Percentiles rank a stretch among this genome's conserved stretches.
Evolutionary conservation across 2,329 filamentous ascomycete genomes (phyloP).

Genomic region (Ophiocordyceps sinensis): DNA sequence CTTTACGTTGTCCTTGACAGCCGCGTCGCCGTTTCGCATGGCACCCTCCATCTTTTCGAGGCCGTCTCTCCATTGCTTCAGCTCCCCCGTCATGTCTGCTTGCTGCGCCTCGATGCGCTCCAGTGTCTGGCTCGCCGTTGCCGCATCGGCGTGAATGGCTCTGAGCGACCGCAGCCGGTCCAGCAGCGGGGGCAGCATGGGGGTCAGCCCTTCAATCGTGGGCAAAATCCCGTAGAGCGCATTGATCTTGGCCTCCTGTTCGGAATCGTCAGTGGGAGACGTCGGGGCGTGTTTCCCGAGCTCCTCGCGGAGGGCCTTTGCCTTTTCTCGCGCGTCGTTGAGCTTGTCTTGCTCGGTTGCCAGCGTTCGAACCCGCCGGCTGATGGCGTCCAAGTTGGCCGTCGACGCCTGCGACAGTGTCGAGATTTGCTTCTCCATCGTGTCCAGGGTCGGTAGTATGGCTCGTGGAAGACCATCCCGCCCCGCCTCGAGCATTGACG

Average conservation of each 20-base stretch:
- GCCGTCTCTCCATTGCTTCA: conserved; percentile 74
- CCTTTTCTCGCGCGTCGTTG: conserved; percentile 48
- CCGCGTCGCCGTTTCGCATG: conserved; percentile 53
- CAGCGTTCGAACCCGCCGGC: conserved; percentile 53
- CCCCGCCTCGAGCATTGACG: conserved; percentile 47
- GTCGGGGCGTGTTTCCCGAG: conserved; percentile 31
- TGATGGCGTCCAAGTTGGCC: conserved; percentile 58
- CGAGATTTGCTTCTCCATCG: conserved; percentile 65
- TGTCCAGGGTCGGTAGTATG: conserved; percentile 68
- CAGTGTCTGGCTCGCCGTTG: conserved; percentile 63
- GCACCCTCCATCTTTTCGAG: conserved; percentile 65
- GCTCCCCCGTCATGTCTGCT: conserved; percentile 66
- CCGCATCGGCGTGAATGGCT: conserved; percentile 76
- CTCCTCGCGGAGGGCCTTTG: conserved; percentile 46
- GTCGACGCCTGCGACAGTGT: conserved; percentile 60
- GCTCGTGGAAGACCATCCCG: conserved; percentile 45
- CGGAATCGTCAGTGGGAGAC: conserved; percentile 36
- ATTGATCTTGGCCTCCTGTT: conserved; percentile 77
- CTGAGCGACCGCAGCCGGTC: conserved; percentile 74
- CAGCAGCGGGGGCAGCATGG: conserved; percentile 70
- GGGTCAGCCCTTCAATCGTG: conserved; percentile 75
- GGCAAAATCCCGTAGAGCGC: conserved; percentile 79
- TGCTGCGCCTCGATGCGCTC: conserved; percentile 67
- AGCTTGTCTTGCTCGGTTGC: conserved; percentile 59
- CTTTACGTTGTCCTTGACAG: conserved; percentile 66